Conservation (phyloP, 768 basidiomycete species). For the Suillus paluster region DNA sequence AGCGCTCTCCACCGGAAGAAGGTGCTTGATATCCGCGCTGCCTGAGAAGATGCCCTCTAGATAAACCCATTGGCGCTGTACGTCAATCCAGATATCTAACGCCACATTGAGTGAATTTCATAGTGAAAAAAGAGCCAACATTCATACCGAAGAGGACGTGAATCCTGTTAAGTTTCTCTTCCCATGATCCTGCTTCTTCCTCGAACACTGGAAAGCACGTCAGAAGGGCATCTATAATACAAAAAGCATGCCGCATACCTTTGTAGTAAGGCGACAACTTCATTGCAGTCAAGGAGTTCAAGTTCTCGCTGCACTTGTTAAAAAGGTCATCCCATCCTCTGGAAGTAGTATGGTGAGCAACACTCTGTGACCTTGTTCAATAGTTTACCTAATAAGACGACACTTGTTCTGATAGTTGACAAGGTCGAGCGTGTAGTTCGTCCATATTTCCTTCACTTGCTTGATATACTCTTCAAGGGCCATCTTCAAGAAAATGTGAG, state of each 20-base stretch:
- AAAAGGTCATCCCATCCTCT: conserved; percentile 98
- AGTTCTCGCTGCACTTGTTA: conserved; percentile 95
- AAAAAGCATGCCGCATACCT: conserved; percentile 50
- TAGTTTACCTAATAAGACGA: conserved; percentile 79
- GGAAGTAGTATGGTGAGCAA: conserved; percentile 16
- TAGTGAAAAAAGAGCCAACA: background rate
- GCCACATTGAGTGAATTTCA: conserved; percentile 6
- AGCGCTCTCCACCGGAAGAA: conserved; percentile 95
- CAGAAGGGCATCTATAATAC: background rate
- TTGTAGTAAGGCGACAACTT: conserved; percentile 98
- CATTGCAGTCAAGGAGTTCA: conserved; percentile 97
- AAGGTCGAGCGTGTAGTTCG: conserved; percentile 91
- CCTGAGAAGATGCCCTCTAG: conserved; percentile 99
- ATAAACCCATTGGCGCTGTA: conserved; percentile 99
- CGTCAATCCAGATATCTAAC: conserved; percentile 97
- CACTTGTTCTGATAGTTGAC: conserved; percentile 99
- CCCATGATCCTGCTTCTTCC: conserved; percentile 93
- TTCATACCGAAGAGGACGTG: conserved; percentile 90
- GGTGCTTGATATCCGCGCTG: conserved; percentile 98
- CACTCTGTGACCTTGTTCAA: background rate
- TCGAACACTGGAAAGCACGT: conserved; percentile 67
- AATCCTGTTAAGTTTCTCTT: conserved; percentile 94
- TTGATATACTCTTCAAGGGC: conserved; percentile 94
- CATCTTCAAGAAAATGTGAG: conserved; percentile 59
- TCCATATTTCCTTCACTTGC: conserved; percentile 97